A percentile compares a stretch with the other conserved stretches of the same genome.
phyloP scores from a whole-genome alignment of 2,329 filamentous ascomycete genomes.

The Talaromyces sp. region DNA sequence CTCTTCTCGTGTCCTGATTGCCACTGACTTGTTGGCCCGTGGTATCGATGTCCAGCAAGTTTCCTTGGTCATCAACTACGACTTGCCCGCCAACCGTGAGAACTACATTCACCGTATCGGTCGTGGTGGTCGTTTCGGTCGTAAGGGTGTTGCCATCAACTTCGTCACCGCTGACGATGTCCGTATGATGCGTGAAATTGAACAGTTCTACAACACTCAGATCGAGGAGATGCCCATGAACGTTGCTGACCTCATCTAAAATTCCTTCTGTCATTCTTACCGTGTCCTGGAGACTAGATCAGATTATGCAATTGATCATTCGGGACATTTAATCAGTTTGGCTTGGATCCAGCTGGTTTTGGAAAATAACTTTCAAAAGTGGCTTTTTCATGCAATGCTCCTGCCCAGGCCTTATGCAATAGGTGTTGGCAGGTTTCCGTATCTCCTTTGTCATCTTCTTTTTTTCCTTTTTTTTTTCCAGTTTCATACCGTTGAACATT shows the following conservation, averaged over 20 bases:
- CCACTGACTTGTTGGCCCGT: slow-evolving; percentile 95
- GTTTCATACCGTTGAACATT: slow-evolving; percentile 16
- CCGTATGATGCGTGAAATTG: slow-evolving; percentile 99
- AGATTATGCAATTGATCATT: slow-evolving; percentile 6
- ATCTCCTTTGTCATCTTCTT: slow-evolving; percentile 12
- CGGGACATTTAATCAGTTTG: slow-evolving; percentile 13
- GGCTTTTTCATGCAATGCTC: slow-evolving; percentile 35
- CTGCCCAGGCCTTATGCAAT: slow-evolving; percentile 16
- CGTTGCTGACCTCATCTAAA: slow-evolving; percentile 55
- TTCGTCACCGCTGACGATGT: slow-evolving; percentile 99
- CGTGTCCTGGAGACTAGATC: slow-evolving; percentile 5
- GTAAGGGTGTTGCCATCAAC: slow-evolving; percentile 99
- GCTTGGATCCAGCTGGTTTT: slow-evolving; percentile 17
- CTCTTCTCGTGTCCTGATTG: slow-evolving; percentile 96
- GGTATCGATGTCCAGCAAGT: slow-evolving; percentile 99
- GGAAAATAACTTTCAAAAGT: slow-evolving; percentile 27
- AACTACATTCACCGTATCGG: slow-evolving; percentile 99
- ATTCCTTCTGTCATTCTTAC: slow-evolving; percentile 20
- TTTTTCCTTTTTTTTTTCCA: neutral
- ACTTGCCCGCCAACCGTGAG: slow-evolving; percentile 96
- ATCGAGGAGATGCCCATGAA: slow-evolving; percentile 99
- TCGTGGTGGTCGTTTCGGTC: slow-evolving; percentile 98
- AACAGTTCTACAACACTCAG: slow-evolving; percentile 99
- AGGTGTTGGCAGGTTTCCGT: slow-evolving; percentile 3
- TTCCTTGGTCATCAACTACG: slow-evolving; percentile 99